Conservation (phyloP, 306 rosid species). For the Casuarina cunninghamiana region DNA sequence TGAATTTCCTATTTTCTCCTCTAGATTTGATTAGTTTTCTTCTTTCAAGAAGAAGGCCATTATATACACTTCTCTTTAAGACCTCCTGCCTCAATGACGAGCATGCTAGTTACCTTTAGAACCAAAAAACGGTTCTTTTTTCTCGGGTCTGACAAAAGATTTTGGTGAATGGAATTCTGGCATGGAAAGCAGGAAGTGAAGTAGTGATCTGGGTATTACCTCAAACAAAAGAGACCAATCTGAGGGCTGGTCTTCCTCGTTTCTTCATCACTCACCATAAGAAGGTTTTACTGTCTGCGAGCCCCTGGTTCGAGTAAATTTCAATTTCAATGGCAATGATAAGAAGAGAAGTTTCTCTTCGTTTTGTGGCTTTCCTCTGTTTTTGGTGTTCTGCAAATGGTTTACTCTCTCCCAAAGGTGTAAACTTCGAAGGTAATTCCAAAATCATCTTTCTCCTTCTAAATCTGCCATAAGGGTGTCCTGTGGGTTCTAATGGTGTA, state of each 20-base stretch:
- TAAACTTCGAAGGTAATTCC: slow-evolving; percentile 87
- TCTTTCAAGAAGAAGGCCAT: slow-evolving; percentile 23
- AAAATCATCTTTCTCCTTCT: not conserved
- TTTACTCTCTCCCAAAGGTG: slow-evolving; percentile 91
- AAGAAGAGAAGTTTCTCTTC: slow-evolving; percentile 47
- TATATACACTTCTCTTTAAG: slow-evolving; percentile 44
- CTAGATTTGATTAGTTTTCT: slow-evolving; percentile 34
- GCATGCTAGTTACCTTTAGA: slow-evolving; percentile 73
- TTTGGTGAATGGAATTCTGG: slow-evolving; percentile 65
- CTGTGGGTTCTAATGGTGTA: slow-evolving; percentile 6
- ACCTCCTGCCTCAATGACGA: slow-evolving; percentile 60
- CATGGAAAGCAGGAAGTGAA: slow-evolving; percentile 53
- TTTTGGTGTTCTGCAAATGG: slow-evolving; percentile 55
- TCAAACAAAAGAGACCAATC: slow-evolving; percentile 35
- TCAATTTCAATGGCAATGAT: slow-evolving; percentile 42
- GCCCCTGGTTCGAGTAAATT: slow-evolving; percentile 34
- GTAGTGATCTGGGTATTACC: slow-evolving; percentile 53
- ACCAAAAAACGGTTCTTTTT: slow-evolving; percentile 43
- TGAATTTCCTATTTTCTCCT: slow-evolving; percentile 51
- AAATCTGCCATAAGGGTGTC: slow-evolving; percentile 12
- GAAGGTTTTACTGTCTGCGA: slow-evolving; percentile 28
- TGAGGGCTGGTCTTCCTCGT: slow-evolving; percentile 29
- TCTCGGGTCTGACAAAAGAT: slow-evolving; percentile 52
- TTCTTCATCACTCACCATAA: slow-evolving; percentile 30
- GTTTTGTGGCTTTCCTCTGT: slow-evolving; percentile 52